Evolutionary conservation across 208 protist species (phyloP).

Genomic region (Borovskyia barvae): DNA sequence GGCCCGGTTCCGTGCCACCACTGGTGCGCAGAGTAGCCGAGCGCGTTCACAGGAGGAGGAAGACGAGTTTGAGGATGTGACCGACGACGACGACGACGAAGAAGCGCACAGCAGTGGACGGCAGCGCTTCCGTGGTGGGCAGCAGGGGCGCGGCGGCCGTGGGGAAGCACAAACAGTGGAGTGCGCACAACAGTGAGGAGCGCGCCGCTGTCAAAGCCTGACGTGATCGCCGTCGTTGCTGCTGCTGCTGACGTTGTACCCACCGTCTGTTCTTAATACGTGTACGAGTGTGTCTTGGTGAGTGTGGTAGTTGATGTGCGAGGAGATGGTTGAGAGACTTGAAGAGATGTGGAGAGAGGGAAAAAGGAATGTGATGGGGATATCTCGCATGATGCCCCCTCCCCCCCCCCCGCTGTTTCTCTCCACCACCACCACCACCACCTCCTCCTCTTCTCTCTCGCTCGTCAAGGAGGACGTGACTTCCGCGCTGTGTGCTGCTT

Average conservation of each 20-base stretch:
- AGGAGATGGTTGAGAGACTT: not conserved
- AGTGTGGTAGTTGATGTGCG: not conserved
- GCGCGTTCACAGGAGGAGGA: no score
- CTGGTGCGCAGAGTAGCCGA: no score
- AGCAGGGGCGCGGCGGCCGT: slow-evolving; percentile 3
- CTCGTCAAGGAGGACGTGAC: no score
- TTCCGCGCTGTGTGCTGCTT: no score
- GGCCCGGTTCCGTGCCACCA: no score
- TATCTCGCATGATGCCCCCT: no score
- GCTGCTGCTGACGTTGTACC: no score
- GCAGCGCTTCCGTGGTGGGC: slow-evolving; percentile 19
- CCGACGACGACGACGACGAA: slow-evolving; percentile 32
- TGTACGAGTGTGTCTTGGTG: not conserved
- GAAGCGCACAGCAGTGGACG: slow-evolving; percentile 21
- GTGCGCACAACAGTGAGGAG: slow-evolving; percentile 65
- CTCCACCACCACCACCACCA: no score
- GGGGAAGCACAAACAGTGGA: slow-evolving; percentile 52
- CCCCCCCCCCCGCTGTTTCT: no score
- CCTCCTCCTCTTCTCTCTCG: no score
- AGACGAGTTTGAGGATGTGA: slow-evolving; percentile 37
- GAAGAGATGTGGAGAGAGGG: no score
- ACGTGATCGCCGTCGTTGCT: not conserved
- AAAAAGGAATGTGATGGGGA: no score
- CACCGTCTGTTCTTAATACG: not conserved
- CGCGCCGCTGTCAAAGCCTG: not conserved